Percentiles rank a stretch among this genome's conserved stretches.
Conservation (phyloP, 371 early-diverging fungal genomes). For the Rhizopus delemar region DNA sequence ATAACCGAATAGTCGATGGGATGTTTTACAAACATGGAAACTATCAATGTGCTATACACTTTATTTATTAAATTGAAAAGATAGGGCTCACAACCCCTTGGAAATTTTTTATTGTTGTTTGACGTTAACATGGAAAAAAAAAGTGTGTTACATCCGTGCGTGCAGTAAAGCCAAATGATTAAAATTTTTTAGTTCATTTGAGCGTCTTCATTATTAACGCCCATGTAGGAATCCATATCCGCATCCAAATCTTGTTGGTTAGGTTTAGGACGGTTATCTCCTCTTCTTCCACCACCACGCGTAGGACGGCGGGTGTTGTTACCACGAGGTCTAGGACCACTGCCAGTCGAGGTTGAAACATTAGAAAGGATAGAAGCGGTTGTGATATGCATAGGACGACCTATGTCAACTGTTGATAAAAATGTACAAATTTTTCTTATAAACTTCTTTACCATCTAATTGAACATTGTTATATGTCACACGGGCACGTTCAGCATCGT, state of each 20-base stretch:
- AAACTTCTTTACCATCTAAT: slow-evolving; percentile 56
- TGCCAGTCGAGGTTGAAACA: slow-evolving; percentile 6
- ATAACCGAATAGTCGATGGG: neutral
- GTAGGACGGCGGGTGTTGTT: slow-evolving; percentile 7
- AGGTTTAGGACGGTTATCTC: slow-evolving; percentile 37
- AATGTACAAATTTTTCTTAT: slow-evolving; percentile 3
- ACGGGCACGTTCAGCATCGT: slow-evolving; percentile 57
- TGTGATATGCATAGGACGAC: slow-evolving; percentile 54
- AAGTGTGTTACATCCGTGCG: no score
- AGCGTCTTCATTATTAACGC: slow-evolving; percentile 15
- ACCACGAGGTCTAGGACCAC: slow-evolving; percentile 13
- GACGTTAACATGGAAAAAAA: no score
- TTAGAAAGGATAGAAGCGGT: slow-evolving; percentile 24
- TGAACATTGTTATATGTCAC: slow-evolving; percentile 60
- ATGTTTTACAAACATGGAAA: no score
- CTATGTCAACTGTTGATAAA: slow-evolving; percentile 16
- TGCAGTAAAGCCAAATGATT: no score
- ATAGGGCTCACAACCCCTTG: neutral
- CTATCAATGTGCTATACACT: no score
- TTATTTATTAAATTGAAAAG: neutral
- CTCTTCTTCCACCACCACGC: slow-evolving; percentile 22
- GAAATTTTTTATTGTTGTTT: no score
- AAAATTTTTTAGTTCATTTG: slow-evolving; percentile 17
- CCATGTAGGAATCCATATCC: slow-evolving; percentile 57
- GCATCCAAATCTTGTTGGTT: slow-evolving; percentile 51